Evolutionary conservation across 305 asterid genomes (phyloP), one percentile per base, ranked within the genome.

Genomic region (Fraxinus dipetala): DNA sequence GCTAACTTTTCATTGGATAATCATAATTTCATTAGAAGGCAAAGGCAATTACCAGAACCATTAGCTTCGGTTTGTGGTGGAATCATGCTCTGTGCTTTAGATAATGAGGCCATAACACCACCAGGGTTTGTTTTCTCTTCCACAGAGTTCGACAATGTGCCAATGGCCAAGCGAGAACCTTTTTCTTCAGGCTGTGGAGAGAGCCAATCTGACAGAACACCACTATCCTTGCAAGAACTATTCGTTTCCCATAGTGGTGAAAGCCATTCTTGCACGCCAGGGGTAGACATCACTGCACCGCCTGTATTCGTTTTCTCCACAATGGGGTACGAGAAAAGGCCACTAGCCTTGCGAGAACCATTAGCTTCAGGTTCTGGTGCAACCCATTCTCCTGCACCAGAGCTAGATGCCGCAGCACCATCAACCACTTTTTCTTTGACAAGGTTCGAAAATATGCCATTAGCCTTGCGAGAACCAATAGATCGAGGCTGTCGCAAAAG

Each of bases 301-400:
- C 61, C 61, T 4, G 61, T 16, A 51, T 51, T 51, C 61, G 7
- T 51, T 51, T 16, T 51, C 22, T 16, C 61, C 18, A 5, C 5
- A 22, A 51, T n/a, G 8, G 61, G 8, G 61, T 16, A 16, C 61
- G 61, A 51, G 18, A 51, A 51, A 51, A 51, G 22, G 61, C 61
- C 61, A 51, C 22, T 16, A 16, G 61, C 61, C 61, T 51, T 51
- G 6, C 2, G 22, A 59, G 54, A 78, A 45, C 85, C 84, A 78
- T 35, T 83, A 67, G 89, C 85, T 73, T 85, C 88, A 48, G 85
- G 76, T 73, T 61, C 85, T 2, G 85, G 85, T 7, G 84, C 73
- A 35, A 24, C 59, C 45, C 61, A 76, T 76, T 77, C 84, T 40
- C 65, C 69, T 16, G 78, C 67, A 65, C 63, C 48, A n/a, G 81